Evolutionary conservation across 2,329 filamentous ascomycete genomes (phyloP).

Genomic region (Sclerotinia trifoliorum): DNA sequence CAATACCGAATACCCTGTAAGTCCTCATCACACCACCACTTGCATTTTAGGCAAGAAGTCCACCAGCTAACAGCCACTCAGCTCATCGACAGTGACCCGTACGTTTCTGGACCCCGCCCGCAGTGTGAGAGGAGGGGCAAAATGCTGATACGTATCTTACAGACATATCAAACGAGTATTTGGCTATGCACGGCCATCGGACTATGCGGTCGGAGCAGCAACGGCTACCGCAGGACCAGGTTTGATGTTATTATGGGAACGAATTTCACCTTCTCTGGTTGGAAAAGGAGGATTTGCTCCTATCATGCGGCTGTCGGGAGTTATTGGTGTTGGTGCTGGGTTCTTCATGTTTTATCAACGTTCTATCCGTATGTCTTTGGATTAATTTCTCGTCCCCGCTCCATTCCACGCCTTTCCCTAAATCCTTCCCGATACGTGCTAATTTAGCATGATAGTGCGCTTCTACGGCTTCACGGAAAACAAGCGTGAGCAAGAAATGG

Average conservation of each 20-base stretch:
- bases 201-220: slow-evolving; percentile 71
- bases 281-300: slow-evolving; percentile 79
- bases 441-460: slow-evolving; percentile 60
- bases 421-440: neutral
- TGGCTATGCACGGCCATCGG: slow-evolving; percentile 78
- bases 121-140: neutral
- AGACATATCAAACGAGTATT: slow-evolving; percentile 92
- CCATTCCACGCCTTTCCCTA: neutral
- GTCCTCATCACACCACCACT: slow-evolving; percentile 41
- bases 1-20: slow-evolving; percentile 82
- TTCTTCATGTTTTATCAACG: slow-evolving; percentile 84
- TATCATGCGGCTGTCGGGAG: slow-evolving; percentile 75
- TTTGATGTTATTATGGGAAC: slow-evolving; percentile 77
- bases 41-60: slow-evolving; percentile 3
- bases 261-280: slow-evolving; percentile 78
- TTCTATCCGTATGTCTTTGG: slow-evolving; percentile 66
- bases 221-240: slow-evolving; percentile 71
- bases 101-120: slow-evolving; percentile 44
- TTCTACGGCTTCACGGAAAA: slow-evolving; percentile 98
- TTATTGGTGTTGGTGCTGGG: slow-evolving; percentile 71
- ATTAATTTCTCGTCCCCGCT: slow-evolving; percentile 33
- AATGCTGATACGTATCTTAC: slow-evolving; percentile 36
- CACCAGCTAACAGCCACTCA: slow-evolving; percentile 48
- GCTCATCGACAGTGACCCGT: slow-evolving; percentile 99
- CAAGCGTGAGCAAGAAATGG: slow-evolving; percentile 84